Conservation (phyloP, 805 yeast genomes). For the Yamadazyma phyllophila region DNA sequence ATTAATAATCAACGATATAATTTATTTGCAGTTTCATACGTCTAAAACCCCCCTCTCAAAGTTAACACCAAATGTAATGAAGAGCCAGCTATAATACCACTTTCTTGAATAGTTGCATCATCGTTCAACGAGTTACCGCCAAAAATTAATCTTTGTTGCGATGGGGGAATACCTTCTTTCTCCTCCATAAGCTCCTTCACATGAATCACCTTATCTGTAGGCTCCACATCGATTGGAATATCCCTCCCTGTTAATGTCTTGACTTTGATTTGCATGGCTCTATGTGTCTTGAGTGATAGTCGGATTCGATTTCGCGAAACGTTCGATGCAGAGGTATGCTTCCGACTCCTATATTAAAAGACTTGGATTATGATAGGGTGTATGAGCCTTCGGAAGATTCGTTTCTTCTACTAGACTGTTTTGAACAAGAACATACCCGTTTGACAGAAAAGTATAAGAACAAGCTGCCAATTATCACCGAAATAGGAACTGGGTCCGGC, state of each 20-base stretch:
- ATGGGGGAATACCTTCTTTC: constrained; percentile 95
- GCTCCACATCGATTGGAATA: constrained; percentile 73
- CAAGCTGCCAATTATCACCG: constrained; percentile 58
- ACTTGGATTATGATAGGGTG: constrained; percentile 64
- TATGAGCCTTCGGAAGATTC: constrained; percentile 97
- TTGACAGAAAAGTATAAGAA: constrained; percentile 23
- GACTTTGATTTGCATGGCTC: constrained; percentile 61
- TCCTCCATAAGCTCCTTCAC: constrained; percentile 93
- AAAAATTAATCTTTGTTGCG: constrained; percentile 87
- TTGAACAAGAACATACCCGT: constrained; percentile 56
- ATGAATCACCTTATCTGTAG: constrained; percentile 62
- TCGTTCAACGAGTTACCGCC: constrained; percentile 93
- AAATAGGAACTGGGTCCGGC: constrained; percentile 93
- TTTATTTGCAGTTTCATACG: background rate
- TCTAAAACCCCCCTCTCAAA: constrained; percentile 72
- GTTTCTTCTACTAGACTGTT: constrained; percentile 73
- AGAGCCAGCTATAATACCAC: constrained; percentile 81
- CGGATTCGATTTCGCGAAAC: constrained; percentile 1
- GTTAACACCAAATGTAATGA: constrained; percentile 89
- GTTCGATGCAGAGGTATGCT: constrained; percentile 51
- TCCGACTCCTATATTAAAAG: constrained; percentile 66
- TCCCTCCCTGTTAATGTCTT: constrained; percentile 82
- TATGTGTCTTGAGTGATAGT: background rate
- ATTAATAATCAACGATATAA: background rate
- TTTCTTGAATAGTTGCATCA: constrained; percentile 65